These are phyloP conservation scores for Apiospora koreana DNA, from an alignment of 2,329 filamentous ascomycete genomes.

Conservation along the genomic window DNA sequence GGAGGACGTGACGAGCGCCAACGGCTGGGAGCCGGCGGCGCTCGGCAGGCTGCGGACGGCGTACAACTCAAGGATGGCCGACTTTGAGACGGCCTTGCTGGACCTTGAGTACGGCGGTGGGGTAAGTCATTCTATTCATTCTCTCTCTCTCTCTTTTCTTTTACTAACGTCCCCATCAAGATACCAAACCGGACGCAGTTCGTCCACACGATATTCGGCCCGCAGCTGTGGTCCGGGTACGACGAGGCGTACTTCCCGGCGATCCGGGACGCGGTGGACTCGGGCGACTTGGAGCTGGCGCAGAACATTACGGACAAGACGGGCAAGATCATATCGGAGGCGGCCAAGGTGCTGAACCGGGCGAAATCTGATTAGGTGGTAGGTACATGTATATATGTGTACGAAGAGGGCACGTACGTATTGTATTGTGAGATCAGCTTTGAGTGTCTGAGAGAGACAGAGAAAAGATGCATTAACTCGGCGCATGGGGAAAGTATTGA, in stretches of 20 bases:
- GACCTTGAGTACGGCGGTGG: conserved; percentile 73
- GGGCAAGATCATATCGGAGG: conserved; percentile 65
- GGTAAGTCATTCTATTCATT: conserved; percentile 55
- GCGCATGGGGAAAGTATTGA: background rate
- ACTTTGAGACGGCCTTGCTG: conserved; percentile 80
- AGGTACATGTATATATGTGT: no score
- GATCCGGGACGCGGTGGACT: conserved; percentile 78
- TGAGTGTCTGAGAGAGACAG: no score
- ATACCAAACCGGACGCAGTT: conserved; percentile 87
- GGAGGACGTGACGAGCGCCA: conserved; percentile 65
- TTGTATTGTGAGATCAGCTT: no score
- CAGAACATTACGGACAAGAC: conserved; percentile 71
- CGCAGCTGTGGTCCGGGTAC: conserved; percentile 73
- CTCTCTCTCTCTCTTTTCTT: background rate
- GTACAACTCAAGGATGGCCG: conserved; percentile 77
- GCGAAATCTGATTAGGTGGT: background rate
- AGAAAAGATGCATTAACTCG: conserved; percentile 2
- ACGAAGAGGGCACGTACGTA: no score
- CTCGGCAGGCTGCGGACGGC: conserved; percentile 68
- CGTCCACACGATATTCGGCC: conserved; percentile 89
- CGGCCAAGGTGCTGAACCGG: conserved; percentile 39
- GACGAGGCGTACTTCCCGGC: conserved; percentile 74
- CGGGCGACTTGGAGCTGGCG: conserved; percentile 68
- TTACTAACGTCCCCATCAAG: conserved; percentile 46
- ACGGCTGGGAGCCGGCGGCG: conserved; percentile 73